Conservation (phyloP, 2,329 filamentous ascomycete genomes). For the Fusarium lateritium region DNA sequence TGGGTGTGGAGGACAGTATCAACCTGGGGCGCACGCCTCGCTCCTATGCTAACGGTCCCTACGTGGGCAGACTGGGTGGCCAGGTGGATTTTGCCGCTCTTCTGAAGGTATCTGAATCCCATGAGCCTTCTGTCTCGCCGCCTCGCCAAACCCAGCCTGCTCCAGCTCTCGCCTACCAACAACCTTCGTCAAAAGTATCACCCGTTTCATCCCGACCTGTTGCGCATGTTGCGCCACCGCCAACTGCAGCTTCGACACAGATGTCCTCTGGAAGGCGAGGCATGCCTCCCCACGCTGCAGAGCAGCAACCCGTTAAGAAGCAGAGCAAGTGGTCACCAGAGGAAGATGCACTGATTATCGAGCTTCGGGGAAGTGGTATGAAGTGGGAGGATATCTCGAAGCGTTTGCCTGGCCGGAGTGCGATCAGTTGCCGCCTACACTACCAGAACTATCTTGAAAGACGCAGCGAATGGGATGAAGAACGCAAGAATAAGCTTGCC, state of each 20-base stretch:
- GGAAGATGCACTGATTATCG: conserved; percentile 94
- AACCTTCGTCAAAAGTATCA: conserved; percentile 42
- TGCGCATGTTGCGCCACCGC: conserved; percentile 45
- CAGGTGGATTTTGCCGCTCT: conserved; percentile 93
- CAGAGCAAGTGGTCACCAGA: conserved; percentile 97
- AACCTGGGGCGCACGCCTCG: conserved; percentile 50
- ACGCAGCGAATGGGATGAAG: conserved; percentile 95
- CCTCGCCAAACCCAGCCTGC: conserved; percentile 50
- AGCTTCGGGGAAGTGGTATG: conserved; percentile 90
- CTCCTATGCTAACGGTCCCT: conserved; percentile 49
- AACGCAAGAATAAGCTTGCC: conserved; percentile 96
- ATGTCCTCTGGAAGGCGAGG: conserved; percentile 53
- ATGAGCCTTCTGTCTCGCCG: conserved; percentile 74
- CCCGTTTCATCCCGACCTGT: conserved; percentile 42
- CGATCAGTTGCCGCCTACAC: conserved; percentile 93
- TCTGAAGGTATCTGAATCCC: conserved; percentile 81
- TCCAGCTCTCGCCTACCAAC: conserved; percentile 29
- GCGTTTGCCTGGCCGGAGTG: conserved; percentile 88
- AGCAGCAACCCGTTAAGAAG: conserved; percentile 87
- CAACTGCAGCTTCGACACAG: conserved; percentile 52
- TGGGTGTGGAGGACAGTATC: conserved; percentile 48
- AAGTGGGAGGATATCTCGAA: conserved; percentile 99
- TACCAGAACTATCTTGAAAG: conserved; percentile 98
- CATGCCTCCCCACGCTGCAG: conserved; percentile 64
- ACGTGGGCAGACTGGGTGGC: conserved; percentile 47